phyloP scores from a whole-genome alignment of 768 basidiomycete genomes.

The Gloeophyllum trabeum region DNA sequence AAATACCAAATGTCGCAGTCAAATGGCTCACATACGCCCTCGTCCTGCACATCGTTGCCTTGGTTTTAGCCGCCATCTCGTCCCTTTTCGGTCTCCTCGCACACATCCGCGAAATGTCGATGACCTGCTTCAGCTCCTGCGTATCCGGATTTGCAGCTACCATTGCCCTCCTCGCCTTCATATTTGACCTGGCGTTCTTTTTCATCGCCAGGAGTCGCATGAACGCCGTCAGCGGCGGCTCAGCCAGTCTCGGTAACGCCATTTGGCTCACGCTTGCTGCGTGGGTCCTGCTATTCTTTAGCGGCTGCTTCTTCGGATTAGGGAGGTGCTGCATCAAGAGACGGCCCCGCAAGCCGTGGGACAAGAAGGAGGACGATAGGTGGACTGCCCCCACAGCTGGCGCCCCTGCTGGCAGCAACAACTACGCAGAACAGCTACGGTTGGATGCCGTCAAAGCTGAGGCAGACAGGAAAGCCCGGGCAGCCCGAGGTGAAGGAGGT shows the following conservation, averaged over 20 bases:
- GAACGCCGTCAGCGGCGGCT: conserved; percentile 58
- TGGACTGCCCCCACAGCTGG: conserved; percentile 8
- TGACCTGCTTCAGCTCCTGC: conserved; percentile 73
- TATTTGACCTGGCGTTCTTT: conserved; percentile 89
- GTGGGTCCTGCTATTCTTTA: conserved; percentile 80
- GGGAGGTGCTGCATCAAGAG: conserved; percentile 78
- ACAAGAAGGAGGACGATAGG: conserved; percentile 21
- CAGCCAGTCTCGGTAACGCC: conserved; percentile 75
- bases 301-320: conserved; percentile 77
- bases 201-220: conserved; percentile 83
- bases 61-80: conserved; percentile 58
- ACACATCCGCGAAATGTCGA: conserved; percentile 79
- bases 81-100: conserved; percentile 80
- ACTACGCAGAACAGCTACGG: conserved; percentile 56
- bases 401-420: conserved; percentile 14
- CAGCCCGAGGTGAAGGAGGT: conserved; percentile 48
- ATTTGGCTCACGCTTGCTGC: conserved; percentile 88
- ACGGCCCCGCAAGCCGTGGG: conserved; percentile 28
- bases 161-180: conserved; percentile 75
- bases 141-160: conserved; percentile 74
- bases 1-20: conserved; percentile 75
- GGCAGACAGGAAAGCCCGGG: conserved; percentile 68
- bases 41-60: conserved; percentile 84
- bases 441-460: conserved; percentile 83
- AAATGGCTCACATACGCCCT: conserved; percentile 96